A percentile compares a stretch with the other conserved stretches of the same genome.
These are phyloP conservation scores for Eucalyptus viminalis DNA, from an alignment of 345 rosid species.

Conservation along the genomic window DNA sequence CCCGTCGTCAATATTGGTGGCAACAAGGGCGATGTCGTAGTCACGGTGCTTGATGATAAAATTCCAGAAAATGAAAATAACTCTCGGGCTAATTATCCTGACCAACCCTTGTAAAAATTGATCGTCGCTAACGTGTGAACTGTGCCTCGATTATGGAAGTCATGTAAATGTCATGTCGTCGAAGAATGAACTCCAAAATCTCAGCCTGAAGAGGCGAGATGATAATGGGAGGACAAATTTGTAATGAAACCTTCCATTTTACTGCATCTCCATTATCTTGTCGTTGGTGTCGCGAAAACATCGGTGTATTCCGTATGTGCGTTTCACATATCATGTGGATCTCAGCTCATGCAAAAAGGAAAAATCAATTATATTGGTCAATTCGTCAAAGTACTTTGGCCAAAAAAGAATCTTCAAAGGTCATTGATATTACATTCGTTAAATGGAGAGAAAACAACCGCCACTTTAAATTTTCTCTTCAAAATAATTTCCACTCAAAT, in stretches of 20 bases:
- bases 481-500: neutral
- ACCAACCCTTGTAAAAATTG: neutral
- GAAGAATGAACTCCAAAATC: neutral
- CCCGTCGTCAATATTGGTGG: conserved; percentile 27
- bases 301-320: neutral
- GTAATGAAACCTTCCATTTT: neutral
- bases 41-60: conserved; percentile 11
- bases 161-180: neutral
- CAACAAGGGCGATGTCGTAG: conserved; percentile 13
- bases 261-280: neutral
- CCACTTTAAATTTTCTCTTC: neutral
- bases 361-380: neutral
- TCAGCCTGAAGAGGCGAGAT: neutral
- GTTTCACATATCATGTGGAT: neutral
- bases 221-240: neutral
- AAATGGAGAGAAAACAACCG: neutral
- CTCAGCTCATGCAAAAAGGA: neutral
- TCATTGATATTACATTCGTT: neutral
- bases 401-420: neutral
- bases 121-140: neutral
- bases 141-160: neutral
- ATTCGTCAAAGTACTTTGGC: neutral
- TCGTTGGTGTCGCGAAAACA: neutral
- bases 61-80: neutral
- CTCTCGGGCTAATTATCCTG: neutral